A percentile compares a stretch with the other conserved stretches of the same genome.
Conservation (phyloP, 306 rosid genomes). For the Rosa rugosa region DNA sequence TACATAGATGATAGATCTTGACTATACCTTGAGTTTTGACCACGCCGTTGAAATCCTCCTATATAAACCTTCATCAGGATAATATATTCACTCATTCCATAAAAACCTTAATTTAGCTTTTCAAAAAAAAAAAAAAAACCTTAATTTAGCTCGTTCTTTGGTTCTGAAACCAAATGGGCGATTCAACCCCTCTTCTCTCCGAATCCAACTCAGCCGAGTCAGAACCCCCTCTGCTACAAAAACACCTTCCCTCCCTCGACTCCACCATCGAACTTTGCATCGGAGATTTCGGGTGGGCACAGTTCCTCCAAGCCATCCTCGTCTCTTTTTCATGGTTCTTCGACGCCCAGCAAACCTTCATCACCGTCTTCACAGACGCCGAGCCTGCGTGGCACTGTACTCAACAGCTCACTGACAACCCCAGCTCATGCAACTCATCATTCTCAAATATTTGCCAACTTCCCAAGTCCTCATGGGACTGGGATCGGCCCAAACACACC, state of each 20-base stretch:
- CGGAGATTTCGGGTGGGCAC: conserved; percentile 45
- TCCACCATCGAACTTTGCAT: conserved; percentile 47
- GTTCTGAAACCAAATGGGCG: conserved; percentile 25
- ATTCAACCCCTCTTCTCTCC: conserved; percentile 34
- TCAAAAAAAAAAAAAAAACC: no score
- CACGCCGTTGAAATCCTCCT: background rate
- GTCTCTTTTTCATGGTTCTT: conserved; percentile 56
- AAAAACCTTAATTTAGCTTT: background rate
- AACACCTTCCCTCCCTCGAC: conserved; percentile 43
- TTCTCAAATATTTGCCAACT: conserved; percentile 38
- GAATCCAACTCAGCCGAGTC: conserved; percentile 17
- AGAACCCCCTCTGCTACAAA: background rate
- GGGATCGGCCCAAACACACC: conserved; percentile 42
- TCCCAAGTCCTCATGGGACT: conserved; percentile 41
- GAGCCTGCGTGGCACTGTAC: conserved; percentile 54
- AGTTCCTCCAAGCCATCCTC: conserved; percentile 49
- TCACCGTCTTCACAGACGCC: conserved; percentile 56
- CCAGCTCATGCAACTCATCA: conserved; percentile 14
- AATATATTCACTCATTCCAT: background rate
- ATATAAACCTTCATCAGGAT: background rate
- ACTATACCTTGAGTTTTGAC: background rate
- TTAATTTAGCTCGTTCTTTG: background rate
- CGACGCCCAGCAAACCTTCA: conserved; percentile 66
- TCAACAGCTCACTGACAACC: background rate
- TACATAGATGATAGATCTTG: background rate